phyloP scores from a whole-genome alignment of 257 asterid genomes.

The Eucommia ulmoides region DNA sequence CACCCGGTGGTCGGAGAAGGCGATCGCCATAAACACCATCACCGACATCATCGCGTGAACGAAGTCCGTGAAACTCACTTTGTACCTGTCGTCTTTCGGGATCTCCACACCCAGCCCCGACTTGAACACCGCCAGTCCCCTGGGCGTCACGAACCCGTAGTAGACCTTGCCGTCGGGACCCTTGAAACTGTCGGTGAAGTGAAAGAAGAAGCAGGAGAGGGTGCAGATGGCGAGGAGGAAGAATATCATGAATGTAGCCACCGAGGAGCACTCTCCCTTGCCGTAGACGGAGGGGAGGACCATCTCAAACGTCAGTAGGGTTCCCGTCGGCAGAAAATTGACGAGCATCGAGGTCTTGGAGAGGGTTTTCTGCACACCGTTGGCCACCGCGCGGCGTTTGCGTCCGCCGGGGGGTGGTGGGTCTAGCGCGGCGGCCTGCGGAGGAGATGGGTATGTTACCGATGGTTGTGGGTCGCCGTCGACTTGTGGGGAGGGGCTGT shows the following conservation, averaged over 20 bases:
- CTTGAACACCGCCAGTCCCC: constrained; percentile 71
- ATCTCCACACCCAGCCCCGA: constrained; percentile 52
- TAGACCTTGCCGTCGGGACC: constrained; percentile 66
- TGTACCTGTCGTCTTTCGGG: constrained; percentile 50
- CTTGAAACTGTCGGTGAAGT: constrained; percentile 84
- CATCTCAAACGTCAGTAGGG: constrained; percentile 88
- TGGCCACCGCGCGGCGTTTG: constrained; percentile 46
- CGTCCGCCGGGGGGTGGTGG: constrained; percentile 15
- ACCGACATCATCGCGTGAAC: constrained; percentile 83
- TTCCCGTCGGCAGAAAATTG: constrained; percentile 87
- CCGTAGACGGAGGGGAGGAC: constrained; percentile 71
- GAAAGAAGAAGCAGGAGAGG: constrained; percentile 85
- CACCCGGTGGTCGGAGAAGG: constrained; percentile 73
- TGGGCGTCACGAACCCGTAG: constrained; percentile 71
- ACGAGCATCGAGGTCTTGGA: constrained; percentile 73
- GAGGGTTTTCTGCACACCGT: constrained; percentile 78
- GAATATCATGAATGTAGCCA: constrained; percentile 56
- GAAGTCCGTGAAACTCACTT: constrained; percentile 56
- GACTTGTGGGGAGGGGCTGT: constrained; percentile 31
- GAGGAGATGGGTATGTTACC: constrained; percentile 16
- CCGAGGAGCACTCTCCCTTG: constrained; percentile 51
- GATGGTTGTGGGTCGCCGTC: constrained; percentile 18
- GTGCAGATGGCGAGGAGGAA: constrained; percentile 46
- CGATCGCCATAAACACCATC: constrained; percentile 65
- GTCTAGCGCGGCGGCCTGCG: constrained; percentile 8